Conservation (phyloP, 176 grass and related monocot species). For the Cocos nucifera region DNA sequence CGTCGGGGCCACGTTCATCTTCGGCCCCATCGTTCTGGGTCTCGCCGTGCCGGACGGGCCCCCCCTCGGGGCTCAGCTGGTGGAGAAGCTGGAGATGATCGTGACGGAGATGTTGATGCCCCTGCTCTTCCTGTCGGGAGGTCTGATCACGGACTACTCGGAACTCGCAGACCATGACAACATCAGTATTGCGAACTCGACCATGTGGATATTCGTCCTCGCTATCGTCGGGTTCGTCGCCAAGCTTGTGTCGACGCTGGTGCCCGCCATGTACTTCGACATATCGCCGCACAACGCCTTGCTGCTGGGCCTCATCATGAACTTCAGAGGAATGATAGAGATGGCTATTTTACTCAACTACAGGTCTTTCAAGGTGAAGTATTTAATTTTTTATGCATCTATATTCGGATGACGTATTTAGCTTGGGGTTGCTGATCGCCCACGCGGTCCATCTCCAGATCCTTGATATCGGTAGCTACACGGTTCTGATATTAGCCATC, state of each 20-base stretch:
- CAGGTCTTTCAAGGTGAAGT: neutral
- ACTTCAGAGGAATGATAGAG: constrained; percentile 26
- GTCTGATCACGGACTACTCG: constrained; percentile 4
- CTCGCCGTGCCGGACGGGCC: constrained; percentile 22
- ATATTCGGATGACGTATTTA: neutral
- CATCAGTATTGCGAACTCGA: too few species aligned
- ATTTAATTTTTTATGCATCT: neutral
- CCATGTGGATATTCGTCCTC: constrained; percentile 3
- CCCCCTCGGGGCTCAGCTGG: neutral
- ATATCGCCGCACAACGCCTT: neutral
- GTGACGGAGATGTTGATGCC: constrained; percentile 16
- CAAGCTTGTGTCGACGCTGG: constrained; percentile 1
- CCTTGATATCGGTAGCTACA: neutral
- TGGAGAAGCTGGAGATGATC: constrained; percentile 7
- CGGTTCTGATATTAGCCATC: neutral
- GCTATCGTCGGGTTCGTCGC: neutral
- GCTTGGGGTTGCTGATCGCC: neutral
- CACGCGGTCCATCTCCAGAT: neutral
- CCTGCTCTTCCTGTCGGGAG: constrained; percentile 5
- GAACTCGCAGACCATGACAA: neutral
- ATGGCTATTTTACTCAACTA: neutral
- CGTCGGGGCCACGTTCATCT: neutral
- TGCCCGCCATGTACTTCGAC: constrained; percentile 6
- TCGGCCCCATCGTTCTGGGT: constrained; percentile 15
- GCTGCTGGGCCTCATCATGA: constrained; percentile 28